Percentiles rank a stretch among this genome's conserved stretches.
phyloP scores from a whole-genome alignment of 768 basidiomycete genomes.

The Lactarius indigo region DNA sequence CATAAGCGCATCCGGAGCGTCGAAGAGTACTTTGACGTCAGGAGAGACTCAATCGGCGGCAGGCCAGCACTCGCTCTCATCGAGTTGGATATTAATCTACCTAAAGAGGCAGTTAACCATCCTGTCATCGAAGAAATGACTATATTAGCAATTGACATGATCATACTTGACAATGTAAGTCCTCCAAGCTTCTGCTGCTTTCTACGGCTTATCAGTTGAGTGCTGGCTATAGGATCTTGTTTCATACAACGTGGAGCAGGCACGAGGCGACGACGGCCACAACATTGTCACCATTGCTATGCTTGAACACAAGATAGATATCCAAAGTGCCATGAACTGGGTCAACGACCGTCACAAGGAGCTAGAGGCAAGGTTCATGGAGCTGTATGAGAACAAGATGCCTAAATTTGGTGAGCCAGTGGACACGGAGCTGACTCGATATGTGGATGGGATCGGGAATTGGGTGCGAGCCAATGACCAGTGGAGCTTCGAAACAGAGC shows the following conservation, averaged over 20 bases:
- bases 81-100: neutral
- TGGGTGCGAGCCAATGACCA: slow-evolving; percentile 38
- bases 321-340: slow-evolving; percentile 36
- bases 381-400: slow-evolving; percentile 28
- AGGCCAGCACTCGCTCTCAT: neutral
- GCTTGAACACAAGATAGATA: slow-evolving; percentile 33
- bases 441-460: slow-evolving; percentile 40
- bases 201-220: neutral
- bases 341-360: slow-evolving; percentile 30
- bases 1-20: neutral
- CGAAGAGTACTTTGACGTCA: slow-evolving; percentile 4
- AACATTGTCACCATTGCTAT: slow-evolving; percentile 42
- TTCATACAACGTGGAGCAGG: slow-evolving; percentile 33
- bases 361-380: slow-evolving; percentile 31
- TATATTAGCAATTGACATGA: neutral
- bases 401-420: slow-evolving; percentile 36
- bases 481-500: slow-evolving; percentile 39
- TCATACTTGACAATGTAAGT: slow-evolving; percentile 3
- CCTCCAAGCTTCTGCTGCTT: neutral
- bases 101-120: slow-evolving; percentile 1
- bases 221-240: slow-evolving; percentile 26
- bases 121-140: slow-evolving; percentile 2
- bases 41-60: neutral
- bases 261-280: slow-evolving; percentile 35
- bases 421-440: slow-evolving; percentile 35